Evolutionary conservation across 768 basidiomycete genomes (phyloP), one percentile per base, ranked within the genome.

Genomic region (Dioszegia aurantiaca): DNA sequence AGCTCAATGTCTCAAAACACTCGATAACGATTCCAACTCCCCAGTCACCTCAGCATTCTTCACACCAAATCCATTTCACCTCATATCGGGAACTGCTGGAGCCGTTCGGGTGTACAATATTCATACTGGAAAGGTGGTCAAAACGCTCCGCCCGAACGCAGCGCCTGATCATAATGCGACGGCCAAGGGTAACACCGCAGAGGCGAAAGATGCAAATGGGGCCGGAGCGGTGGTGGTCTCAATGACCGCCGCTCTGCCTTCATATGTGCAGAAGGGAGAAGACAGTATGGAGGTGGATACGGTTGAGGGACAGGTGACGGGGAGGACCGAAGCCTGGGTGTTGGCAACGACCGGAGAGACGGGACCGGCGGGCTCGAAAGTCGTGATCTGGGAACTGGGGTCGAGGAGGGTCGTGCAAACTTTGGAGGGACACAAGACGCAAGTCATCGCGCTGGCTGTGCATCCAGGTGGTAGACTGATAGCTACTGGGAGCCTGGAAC

Each of bases 1-100:
- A 2, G 95, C 94, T 1, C 95, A 99, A 77, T 99, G 95, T 77
- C 81, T 99, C 48, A 98, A 95, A 77, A 98, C 95, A 1, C 78
- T 99, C 44, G 93, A 92, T 10, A 92, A 97, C 66, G 95, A 97
- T 68, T 90, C 91, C 62, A 95, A 76, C 58, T 65, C 91, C 77
- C 93, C 94, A 2, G 87, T 92, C 60, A 90, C 90, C 16, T 86
- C 88, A 77, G 90, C 91, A 48, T 82, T 81, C 65, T 98, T 98
- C 77, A 89, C 93, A 21, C 91, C 90, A 0, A 97, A 95, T 74
- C 91, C 90, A 1, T 84, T 83, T 68, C 93, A 87, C 77, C 83
- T 98, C 24, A 82, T 99, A 40, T 88, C 87, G 4, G 86, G 90
- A 1, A 95, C 95, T 2, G 93, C 98, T 74, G 94, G 90, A 5